phyloP scores from a whole-genome alignment of 179 eudicot species.

The Monotropa hypopitys region DNA sequence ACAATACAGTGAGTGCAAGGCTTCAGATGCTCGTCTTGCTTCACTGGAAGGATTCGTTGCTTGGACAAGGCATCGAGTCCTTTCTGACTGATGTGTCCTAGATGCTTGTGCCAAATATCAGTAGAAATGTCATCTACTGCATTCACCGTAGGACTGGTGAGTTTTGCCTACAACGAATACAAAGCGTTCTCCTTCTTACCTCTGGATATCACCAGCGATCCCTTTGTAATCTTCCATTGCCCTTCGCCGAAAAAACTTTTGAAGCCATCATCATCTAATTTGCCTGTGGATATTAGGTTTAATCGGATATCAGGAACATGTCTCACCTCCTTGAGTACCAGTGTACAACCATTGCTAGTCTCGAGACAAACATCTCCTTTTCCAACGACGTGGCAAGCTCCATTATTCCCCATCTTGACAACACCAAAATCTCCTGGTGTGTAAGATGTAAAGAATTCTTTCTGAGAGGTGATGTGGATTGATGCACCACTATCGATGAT shows the following conservation, averaged over 20 bases:
- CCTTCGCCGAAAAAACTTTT: neutral
- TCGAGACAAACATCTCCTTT: neutral
- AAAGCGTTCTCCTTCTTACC: neutral
- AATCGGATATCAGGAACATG: neutral
- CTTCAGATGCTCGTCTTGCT: too few species aligned
- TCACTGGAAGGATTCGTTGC: too few species aligned
- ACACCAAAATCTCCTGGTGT: neutral
- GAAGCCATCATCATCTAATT: constrained; percentile 1
- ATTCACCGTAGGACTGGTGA: neutral
- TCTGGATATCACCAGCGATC: neutral
- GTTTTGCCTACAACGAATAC: neutral
- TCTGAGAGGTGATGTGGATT: neutral
- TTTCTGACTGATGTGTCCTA: too few species aligned
- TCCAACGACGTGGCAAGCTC: neutral
- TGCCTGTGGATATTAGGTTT: neutral
- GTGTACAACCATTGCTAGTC: neutral
- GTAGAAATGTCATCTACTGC: too few species aligned
- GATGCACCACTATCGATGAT: neutral
- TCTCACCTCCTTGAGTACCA: neutral
- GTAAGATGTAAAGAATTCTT: neutral
- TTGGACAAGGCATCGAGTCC: too few species aligned
- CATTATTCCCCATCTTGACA: neutral
- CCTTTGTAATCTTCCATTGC: neutral
- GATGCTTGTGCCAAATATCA: too few species aligned
- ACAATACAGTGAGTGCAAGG: too few species aligned